These are phyloP conservation scores for Corylus avellana DNA, from an alignment of 306 rosid genomes.

Conservation along the genomic window DNA sequence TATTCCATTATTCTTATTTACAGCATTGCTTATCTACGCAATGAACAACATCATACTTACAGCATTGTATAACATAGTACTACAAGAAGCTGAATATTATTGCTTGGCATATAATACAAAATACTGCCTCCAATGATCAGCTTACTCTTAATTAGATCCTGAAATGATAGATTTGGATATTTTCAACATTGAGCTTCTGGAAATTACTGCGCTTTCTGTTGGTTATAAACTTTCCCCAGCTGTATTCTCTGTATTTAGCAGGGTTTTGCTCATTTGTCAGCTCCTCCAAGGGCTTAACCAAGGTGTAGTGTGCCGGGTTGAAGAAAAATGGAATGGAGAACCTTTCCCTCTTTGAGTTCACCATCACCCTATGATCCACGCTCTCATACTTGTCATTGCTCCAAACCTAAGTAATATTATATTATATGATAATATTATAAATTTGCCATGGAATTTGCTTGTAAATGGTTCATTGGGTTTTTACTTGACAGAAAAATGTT, in stretches of 20 bases:
- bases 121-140: neutral
- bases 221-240: conserved; percentile 55
- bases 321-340: conserved; percentile 57
- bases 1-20: too few relatives aligned
- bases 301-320: conserved; percentile 55
- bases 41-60: too few relatives aligned
- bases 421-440: too few relatives aligned
- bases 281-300: conserved; percentile 49
- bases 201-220: conserved; percentile 40
- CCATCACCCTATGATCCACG: conserved; percentile 62
- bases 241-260: conserved; percentile 47
- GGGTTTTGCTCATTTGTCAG: conserved; percentile 43
- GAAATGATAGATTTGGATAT: conserved; percentile 49
- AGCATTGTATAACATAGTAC: too few relatives aligned
- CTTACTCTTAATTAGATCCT: conserved; percentile 12
- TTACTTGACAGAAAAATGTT: too few relatives aligned
- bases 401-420: conserved; percentile 59
- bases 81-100: neutral
- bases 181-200: conserved; percentile 47
- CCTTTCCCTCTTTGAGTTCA: conserved; percentile 51
- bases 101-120: neutral
- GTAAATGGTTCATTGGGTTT: too few relatives aligned
- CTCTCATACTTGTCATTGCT: conserved; percentile 67
- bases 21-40: too few relatives aligned
- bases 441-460: too few relatives aligned